Evolutionary conservation across 2,329 filamentous ascomycete species (phyloP).

Genomic region (Fusarium sp.): DNA sequence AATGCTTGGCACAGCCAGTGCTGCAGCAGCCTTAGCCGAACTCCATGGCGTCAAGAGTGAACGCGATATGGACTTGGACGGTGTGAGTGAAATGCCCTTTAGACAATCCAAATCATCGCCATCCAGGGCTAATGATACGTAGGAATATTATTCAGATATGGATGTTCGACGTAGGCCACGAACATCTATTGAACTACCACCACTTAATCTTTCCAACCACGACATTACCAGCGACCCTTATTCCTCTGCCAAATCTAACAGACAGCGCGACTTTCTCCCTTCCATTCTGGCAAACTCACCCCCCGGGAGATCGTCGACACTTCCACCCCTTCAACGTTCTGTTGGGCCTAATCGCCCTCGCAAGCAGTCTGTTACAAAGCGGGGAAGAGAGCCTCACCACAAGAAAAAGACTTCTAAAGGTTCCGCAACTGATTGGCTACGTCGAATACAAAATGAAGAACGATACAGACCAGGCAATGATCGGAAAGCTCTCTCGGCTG

Average conservation of each 20-base stretch:
- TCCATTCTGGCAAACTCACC: conserved; percentile 86
- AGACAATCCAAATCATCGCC: conserved; percentile 34
- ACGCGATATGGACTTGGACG: conserved; percentile 81
- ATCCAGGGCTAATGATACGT: conserved; percentile 31
- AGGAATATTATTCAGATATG: conserved; percentile 77
- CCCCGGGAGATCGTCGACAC: conserved; percentile 85
- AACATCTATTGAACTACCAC: conserved; percentile 78
- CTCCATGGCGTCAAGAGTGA: conserved; percentile 81
- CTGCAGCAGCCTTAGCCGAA: conserved; percentile 88
- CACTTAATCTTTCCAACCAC: conserved; percentile 67
- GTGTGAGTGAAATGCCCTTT: conserved; percentile 63
- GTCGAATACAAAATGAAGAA: conserved; percentile 68
- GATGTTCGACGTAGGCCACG: conserved; percentile 73
- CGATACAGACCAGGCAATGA: conserved; percentile 75
- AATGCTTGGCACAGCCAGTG: conserved; percentile 72
- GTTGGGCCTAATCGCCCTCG: conserved; percentile 78
- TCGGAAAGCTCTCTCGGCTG: conserved; percentile 86
- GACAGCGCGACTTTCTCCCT: conserved; percentile 80
- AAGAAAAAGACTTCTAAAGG: conserved; percentile 80
- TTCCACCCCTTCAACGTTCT: conserved; percentile 83
- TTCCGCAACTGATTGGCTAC: conserved; percentile 75
- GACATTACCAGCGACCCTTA: conserved; percentile 81
- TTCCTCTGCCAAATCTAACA: conserved; percentile 68
- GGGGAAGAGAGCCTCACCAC: conserved; percentile 79
- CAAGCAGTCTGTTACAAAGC: conserved; percentile 88